Base-by-base conservation (phyloP, 352 stramenopile genomes). In the Phytophthora hybrid region DNA sequence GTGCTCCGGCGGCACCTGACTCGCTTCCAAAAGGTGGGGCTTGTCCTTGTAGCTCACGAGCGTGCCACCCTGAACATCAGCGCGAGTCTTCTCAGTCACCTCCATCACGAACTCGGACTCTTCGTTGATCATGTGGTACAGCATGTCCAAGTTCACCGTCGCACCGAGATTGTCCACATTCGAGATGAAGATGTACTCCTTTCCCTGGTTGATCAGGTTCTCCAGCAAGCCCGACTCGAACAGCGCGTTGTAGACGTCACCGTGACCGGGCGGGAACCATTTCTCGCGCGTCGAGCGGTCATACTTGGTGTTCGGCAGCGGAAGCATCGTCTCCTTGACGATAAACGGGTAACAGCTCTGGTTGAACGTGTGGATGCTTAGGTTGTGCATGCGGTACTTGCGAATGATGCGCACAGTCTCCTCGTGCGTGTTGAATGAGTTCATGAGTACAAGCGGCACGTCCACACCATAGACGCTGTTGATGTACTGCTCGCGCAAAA, bases 121-220 rank as follows among this genome's bases (percentile, higher is more conserved):
- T 34, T 94, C 95, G 47, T 97, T 93, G 69, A 99, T 98, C 87
- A 99, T 99, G 85, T 99, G 97, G 63, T 99, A 98, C 11, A 99
- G 85, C 76, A 99, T 98, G 73, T 98, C 91, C 31, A 99, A 79
- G 74, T 99, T 92, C 69, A 99, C 92, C 5, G 97, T 99, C 18
- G 98, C 98, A 39, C 98, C 98, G 9, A 99, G 89, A 78, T 99
- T 99, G 85, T 99, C 98, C 46, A 98, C 98, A 83, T 99, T 99
- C 59, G 95, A 99, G 66, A 99, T 99, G 85, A 99, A 99, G 76
- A 99, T 98, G 87, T 99, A 99, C 78, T 99, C 98, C 77, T 98
- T 98, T 66, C 97, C 97, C 71, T 95, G 88, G 54, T 93, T 90
- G 59, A 99, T 97, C 44, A 99, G 89, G 62, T 93, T 90, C 73